phyloP scores from a whole-genome alignment of 2,329 filamentous ascomycete genomes.

The Stemphylium beticola region DNA sequence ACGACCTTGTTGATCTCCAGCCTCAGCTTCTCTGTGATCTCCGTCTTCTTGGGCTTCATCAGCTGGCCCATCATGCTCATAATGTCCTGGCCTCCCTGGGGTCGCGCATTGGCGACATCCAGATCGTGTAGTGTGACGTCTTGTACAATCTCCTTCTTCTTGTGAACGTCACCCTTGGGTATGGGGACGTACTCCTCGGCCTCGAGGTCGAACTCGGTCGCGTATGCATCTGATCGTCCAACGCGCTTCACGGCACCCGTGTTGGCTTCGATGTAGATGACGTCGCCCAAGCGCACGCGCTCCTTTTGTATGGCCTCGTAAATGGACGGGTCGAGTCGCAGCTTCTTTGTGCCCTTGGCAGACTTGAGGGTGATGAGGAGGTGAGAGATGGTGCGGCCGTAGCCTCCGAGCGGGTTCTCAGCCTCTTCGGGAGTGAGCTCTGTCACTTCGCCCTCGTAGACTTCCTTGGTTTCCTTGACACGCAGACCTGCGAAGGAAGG shows the following conservation, averaged over 20 bases:
- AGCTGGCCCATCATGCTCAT: conserved; percentile 99
- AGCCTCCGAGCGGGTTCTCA: conserved; percentile 95
- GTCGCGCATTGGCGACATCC: conserved; percentile 92
- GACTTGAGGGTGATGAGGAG: conserved; percentile 94
- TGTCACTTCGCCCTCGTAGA: conserved; percentile 98
- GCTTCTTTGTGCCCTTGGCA: conserved; percentile 95
- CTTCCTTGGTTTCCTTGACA: conserved; percentile 98
- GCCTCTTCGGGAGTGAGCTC: conserved; percentile 97
- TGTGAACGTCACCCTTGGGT: conserved; percentile 98
- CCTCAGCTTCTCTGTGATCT: conserved; percentile 97
- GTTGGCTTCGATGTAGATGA: conserved; percentile 99
- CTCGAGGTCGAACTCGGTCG: conserved; percentile 97
- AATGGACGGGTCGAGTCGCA: conserved; percentile 94
- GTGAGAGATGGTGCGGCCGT: conserved; percentile 96
- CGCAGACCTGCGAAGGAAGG: conserved; percentile 65
- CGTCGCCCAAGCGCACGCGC: conserved; percentile 91
- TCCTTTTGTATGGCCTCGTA: conserved; percentile 99
- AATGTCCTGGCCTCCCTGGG: conserved; percentile 96
- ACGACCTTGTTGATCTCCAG: conserved; percentile 99
- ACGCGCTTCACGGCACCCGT: conserved; percentile 98
- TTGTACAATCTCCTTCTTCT: conserved; percentile 99
- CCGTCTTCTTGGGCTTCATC: conserved; percentile 99
- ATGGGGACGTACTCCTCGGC: conserved; percentile 99
- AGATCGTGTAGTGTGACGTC: conserved; percentile 97
- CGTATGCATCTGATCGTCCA: conserved; percentile 93